Evolutionary conservation across 129 eudicot species (phyloP).

Genomic region (Deinandra increscens): DNA sequence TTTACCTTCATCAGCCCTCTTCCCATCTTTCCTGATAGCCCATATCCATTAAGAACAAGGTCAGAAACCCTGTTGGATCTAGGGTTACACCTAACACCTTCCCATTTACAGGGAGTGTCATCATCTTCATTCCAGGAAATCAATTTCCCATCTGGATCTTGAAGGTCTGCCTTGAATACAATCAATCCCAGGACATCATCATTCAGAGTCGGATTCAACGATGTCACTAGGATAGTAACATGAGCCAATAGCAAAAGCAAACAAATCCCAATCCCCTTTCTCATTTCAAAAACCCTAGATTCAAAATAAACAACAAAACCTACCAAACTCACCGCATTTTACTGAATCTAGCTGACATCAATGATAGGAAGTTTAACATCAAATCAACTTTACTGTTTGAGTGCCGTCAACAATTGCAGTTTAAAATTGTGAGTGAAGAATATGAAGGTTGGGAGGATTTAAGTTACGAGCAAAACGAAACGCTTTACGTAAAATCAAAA

Average conservation of each 20-base stretch:
- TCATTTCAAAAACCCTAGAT: conserved; percentile 38
- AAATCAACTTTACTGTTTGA: conserved; percentile 10
- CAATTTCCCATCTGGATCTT: conserved; percentile 70
- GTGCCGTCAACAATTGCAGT: conserved; percentile 3
- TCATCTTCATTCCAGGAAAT: conserved; percentile 89
- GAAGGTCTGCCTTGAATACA: conserved; percentile 77
- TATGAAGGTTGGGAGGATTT: too few species aligned
- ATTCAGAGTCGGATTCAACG: conserved; percentile 56
- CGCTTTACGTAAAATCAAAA: conserved; percentile 1
- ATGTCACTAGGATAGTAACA: conserved; percentile 31
- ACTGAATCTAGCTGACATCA: not conserved
- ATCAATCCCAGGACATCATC: conserved; percentile 84
- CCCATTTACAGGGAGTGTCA: conserved; percentile 80
- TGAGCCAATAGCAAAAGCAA: conserved; percentile 12
- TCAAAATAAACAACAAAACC: conserved; percentile 16
- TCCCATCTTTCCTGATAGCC: conserved; percentile 69
- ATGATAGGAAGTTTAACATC: conserved; percentile 6
- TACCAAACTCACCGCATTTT: conserved; percentile 34
- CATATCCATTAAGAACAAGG: conserved; percentile 71
- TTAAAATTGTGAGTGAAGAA: too few species aligned
- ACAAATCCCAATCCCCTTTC: conserved; percentile 26
- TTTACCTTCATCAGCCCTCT: conserved; percentile 67
- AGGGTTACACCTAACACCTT: conserved; percentile 72
- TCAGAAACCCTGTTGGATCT: conserved; percentile 88
- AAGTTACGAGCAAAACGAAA: not conserved